These are phyloP conservation scores for Sporothrix variecibatus DNA, from an alignment of 2,329 filamentous ascomycete genomes.

Conservation along the genomic window DNA sequence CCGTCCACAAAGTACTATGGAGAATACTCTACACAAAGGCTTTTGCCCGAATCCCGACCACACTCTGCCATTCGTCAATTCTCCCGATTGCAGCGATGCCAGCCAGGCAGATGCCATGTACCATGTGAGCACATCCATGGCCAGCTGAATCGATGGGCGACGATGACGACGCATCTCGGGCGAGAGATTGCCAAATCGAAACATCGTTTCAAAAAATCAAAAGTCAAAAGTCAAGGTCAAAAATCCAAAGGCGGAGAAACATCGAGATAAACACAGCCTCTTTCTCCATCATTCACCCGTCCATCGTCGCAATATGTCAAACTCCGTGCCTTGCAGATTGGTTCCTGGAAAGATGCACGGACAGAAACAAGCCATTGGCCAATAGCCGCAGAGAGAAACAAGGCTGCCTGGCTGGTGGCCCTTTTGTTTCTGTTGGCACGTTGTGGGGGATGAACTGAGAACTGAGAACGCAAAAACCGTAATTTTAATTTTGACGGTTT, in stretches of 20 bases:
- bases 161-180: slow-evolving; percentile 15
- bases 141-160: not conserved
- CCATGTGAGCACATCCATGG: not conserved
- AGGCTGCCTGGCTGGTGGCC: slow-evolving; percentile 15
- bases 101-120: not conserved
- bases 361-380: slow-evolving; percentile 13
- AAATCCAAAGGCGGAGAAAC: not conserved
- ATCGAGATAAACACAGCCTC: not conserved
- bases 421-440: not conserved
- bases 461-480: not conserved
- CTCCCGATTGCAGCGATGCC: slow-evolving; percentile 15
- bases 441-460: not conserved
- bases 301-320: not conserved
- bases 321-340: not conserved
- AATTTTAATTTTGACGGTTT: slow-evolving; percentile 1
- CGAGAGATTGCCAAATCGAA: not conserved
- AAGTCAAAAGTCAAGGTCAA: not conserved
- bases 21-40: too few species aligned
- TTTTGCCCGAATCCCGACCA: not conserved
- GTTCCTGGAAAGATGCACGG: not conserved
- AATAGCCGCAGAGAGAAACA: slow-evolving; percentile 14
- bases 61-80: not conserved
- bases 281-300: not conserved
- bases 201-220: not conserved
- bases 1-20: not conserved